A percentile compares a stretch with the other conserved stretches of the same genome.
These are phyloP conservation scores for Eucalyptus regnans DNA, from an alignment of 345 rosid genomes.

Conservation along the genomic window DNA sequence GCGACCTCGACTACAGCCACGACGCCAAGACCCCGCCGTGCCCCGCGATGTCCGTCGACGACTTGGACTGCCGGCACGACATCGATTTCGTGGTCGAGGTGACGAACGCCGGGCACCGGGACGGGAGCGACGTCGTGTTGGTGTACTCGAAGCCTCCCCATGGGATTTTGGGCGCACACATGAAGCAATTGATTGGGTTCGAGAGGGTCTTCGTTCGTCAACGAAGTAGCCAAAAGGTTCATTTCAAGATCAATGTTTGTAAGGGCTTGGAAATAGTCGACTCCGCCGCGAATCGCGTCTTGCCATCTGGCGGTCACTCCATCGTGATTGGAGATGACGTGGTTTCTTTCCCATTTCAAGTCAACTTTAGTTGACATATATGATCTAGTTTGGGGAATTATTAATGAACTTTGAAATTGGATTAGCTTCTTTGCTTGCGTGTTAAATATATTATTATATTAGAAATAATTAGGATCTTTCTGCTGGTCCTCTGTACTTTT, in stretches of 20 bases:
- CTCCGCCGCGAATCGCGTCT: background rate
- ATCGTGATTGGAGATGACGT: background rate
- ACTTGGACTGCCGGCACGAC: background rate
- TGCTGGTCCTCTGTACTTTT: background rate
- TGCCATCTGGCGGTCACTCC: conserved; percentile 17
- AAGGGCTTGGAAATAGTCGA: conserved; percentile 12
- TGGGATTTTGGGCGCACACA: background rate
- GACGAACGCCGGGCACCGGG: conserved; percentile 2
- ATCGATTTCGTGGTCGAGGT: conserved; percentile 1
- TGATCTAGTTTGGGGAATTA: background rate
- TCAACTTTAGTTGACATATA: background rate
- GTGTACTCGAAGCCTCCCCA: conserved; percentile 19
- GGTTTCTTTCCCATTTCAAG: background rate
- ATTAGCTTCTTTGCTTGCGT: background rate
- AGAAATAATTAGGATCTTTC: background rate
- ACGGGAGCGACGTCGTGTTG: conserved; percentile 16
- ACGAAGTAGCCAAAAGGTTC: background rate
- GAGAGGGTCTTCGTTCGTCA: conserved; percentile 9
- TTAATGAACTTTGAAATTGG: background rate
- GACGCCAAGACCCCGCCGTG: background rate
- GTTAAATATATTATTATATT: background rate
- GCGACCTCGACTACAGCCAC: background rate
- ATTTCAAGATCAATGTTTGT: conserved; percentile 14
- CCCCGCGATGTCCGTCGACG: background rate
- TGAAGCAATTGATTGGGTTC: conserved; percentile 25